phyloP scores from a whole-genome alignment of 2,329 filamentous ascomycete genomes.

The Colletotrichum brevisporum region DNA sequence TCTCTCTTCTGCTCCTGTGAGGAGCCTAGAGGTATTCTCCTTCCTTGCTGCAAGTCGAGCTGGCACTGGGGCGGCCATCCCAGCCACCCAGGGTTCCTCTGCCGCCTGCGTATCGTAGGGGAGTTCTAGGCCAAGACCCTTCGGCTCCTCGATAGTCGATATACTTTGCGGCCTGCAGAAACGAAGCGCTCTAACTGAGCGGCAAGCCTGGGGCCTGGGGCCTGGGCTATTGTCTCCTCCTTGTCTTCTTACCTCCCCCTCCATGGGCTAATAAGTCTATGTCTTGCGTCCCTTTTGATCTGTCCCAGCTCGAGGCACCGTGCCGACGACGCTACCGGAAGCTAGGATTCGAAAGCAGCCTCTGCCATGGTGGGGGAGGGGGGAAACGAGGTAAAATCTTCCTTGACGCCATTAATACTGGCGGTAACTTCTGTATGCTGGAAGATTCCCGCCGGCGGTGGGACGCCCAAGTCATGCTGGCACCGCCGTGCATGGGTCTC shows the following conservation, averaged over 20 bases:
- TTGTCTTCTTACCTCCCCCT: constrained; percentile 19
- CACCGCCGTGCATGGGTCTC: constrained; percentile 22
- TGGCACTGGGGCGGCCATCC: background rate
- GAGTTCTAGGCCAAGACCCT: constrained; percentile 17
- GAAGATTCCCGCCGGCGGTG: background rate
- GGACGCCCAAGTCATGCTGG: constrained; percentile 17
- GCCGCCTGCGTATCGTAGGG: background rate
- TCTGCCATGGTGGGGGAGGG: background rate
- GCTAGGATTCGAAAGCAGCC: background rate
- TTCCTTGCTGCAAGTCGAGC: constrained; percentile 13
- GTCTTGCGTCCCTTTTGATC: background rate
- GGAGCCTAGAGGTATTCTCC: background rate
- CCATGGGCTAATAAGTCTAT: too few relatives aligned
- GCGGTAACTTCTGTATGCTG: background rate
- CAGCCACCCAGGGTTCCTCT: background rate
- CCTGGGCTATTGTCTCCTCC: constrained; percentile 22
- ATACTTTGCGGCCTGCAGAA: constrained; percentile 23
- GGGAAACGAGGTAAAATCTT: background rate
- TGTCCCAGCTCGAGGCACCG: background rate
- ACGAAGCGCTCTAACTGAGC: background rate
- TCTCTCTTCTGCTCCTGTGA: background rate
- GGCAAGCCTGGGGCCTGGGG: background rate
- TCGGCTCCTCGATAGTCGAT: constrained; percentile 18
- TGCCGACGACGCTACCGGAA: background rate
- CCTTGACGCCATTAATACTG: constrained; percentile 9